A percentile compares a stretch with the other conserved stretches of the same genome.
phyloP scores from a whole-genome alignment of 2,329 filamentous ascomycete species.

The Aspergillus latus region DNA sequence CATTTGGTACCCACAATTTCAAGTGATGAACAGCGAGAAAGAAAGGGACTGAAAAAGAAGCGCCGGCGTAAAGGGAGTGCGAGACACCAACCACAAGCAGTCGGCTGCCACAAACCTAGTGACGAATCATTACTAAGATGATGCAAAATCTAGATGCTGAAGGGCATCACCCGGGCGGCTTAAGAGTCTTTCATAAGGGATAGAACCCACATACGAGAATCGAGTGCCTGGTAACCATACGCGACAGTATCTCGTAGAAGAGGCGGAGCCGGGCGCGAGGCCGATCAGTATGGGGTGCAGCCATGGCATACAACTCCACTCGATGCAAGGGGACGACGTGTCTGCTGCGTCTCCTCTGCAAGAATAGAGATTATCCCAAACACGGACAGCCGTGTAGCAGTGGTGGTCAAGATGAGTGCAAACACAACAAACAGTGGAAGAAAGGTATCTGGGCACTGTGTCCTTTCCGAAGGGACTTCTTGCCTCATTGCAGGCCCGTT shows the following conservation, averaged over 20 bases:
- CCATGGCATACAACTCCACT: background rate
- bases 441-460: too few species aligned
- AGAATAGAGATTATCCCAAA: background rate
- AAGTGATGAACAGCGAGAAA: background rate
- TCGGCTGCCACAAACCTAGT: background rate
- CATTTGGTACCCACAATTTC: background rate
- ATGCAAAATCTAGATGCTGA: conserved; percentile 14
- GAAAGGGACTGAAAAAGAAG: background rate
- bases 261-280: background rate
- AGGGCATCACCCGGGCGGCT: conserved; percentile 1
- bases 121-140: conserved; percentile 10
- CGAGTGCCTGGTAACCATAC: background rate
- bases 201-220: background rate
- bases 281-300: conserved; percentile 3
- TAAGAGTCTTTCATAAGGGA: background rate
- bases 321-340: background rate
- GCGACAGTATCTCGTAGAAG: background rate
- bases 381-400: background rate
- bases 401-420: background rate
- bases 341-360: background rate
- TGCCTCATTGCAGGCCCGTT: conserved; percentile 11
- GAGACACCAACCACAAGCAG: background rate
- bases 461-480: background rate
- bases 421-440: conserved; percentile 13
- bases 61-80: background rate